phyloP scores from a whole-genome alignment of 176 grass and related monocot species.

The Rhynchospora pubera region DNA sequence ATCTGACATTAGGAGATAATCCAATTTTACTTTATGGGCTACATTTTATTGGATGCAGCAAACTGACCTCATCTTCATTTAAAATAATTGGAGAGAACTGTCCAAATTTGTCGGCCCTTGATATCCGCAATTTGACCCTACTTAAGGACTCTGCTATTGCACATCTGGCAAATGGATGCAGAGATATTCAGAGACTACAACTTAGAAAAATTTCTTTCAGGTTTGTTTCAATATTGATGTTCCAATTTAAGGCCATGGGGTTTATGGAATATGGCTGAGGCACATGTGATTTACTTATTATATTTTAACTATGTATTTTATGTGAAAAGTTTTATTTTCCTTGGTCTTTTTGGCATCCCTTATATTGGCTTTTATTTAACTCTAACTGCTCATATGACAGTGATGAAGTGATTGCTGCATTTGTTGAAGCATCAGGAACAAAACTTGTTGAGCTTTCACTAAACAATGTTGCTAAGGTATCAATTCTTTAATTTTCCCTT shows the following conservation, averaged over 20 bases:
- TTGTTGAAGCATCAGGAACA: constrained; percentile 74
- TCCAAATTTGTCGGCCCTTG: neutral
- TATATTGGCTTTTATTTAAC: neutral
- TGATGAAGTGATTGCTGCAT: constrained; percentile 65
- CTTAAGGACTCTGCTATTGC: constrained; percentile 9
- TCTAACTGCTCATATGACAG: constrained; percentile 31
- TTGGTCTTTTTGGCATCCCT: neutral
- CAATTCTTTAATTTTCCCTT: neutral
- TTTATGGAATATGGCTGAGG: neutral
- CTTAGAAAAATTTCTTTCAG: constrained; percentile 8
- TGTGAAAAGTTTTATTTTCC: neutral
- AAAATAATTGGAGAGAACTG: constrained; percentile 48
- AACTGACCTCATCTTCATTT: constrained; percentile 68
- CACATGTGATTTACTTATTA: neutral
- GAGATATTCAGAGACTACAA: neutral
- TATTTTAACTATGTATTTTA: neutral
- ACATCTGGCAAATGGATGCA: constrained; percentile 18
- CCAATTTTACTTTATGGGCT: neutral
- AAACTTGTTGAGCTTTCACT: constrained; percentile 62
- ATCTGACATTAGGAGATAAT: neutral
- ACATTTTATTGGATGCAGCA: constrained; percentile 38
- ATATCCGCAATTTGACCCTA: constrained; percentile 8
- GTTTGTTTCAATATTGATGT: neutral
- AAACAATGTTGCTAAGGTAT: constrained; percentile 75
- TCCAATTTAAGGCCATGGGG: neutral